These are phyloP conservation scores for Fomitopsis palustris DNA, from an alignment of 1,284 basidiomycete species.

Conservation along the genomic window DNA sequence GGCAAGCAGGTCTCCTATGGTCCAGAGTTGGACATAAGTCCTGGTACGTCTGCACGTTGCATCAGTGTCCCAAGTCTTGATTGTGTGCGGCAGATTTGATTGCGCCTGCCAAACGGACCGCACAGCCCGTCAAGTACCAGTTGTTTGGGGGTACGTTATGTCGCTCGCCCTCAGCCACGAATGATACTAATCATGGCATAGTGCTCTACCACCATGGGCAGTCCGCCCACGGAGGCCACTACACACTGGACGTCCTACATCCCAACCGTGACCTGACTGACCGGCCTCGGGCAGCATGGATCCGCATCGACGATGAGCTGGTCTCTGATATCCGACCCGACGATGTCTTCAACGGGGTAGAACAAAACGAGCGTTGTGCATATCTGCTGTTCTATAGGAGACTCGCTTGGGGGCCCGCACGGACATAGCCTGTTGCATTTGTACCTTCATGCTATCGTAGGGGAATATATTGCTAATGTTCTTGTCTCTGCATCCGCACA, in stretches of 20 bases:
- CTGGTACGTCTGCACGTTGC: slow-evolving; percentile 44
- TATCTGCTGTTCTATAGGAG: slow-evolving; percentile 88
- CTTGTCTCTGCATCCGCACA: slow-evolving; percentile 9
- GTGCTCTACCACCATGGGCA: slow-evolving; percentile 94
- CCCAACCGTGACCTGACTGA: slow-evolving; percentile 59
- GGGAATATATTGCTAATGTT: slow-evolving; percentile 10
- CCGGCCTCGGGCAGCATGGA: slow-evolving; percentile 66
- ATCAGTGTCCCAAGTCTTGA: background rate
- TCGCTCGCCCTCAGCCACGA: background rate
- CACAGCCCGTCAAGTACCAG: slow-evolving; percentile 64
- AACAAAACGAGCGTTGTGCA: slow-evolving; percentile 70
- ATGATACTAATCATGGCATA: slow-evolving; percentile 22
- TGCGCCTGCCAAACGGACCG: slow-evolving; percentile 47
- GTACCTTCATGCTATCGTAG: background rate
- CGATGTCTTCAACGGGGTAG: slow-evolving; percentile 68
- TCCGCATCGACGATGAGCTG: slow-evolving; percentile 91
- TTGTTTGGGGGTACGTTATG: slow-evolving; percentile 76
- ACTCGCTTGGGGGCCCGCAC: slow-evolving; percentile 23
- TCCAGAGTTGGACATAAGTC: slow-evolving; percentile 73
- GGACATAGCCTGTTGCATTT: slow-evolving; percentile 19
- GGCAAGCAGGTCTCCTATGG: slow-evolving; percentile 81
- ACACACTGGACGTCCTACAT: slow-evolving; percentile 89
- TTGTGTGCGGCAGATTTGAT: slow-evolving; percentile 55
- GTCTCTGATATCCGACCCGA: slow-evolving; percentile 77
- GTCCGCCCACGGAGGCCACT: slow-evolving; percentile 91